Evolutionary conservation across 2,329 filamentous ascomycete species (phyloP).

Genomic region (Fusarium sp.): DNA sequence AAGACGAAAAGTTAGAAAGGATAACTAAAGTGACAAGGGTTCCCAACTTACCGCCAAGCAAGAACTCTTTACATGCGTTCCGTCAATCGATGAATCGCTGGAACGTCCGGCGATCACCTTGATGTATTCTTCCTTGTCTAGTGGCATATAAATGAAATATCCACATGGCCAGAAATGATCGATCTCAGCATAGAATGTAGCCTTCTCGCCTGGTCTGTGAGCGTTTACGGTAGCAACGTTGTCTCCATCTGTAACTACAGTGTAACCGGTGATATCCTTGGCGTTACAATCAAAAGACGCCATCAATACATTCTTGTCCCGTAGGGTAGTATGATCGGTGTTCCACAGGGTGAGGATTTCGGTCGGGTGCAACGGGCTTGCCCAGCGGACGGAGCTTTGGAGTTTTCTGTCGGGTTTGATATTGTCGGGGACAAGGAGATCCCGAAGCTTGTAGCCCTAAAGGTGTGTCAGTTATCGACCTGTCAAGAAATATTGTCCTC

Average conservation of each 20-base stretch:
- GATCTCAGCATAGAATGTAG: background rate
- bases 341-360: background rate
- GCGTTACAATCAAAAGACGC: background rate
- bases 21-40: background rate
- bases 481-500: no score
- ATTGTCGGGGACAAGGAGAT: background rate
- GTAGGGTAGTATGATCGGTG: background rate
- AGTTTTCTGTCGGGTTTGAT: background rate
- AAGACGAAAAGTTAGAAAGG: background rate
- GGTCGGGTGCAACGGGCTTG: background rate
- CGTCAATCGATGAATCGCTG: background rate
- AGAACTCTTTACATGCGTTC: background rate
- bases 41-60: background rate
- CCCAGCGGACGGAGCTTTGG: background rate
- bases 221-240: background rate
- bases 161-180: background rate
- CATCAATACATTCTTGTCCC: background rate
- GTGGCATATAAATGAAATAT: background rate
- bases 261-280: background rate
- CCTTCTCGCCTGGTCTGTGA: background rate
- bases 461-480: background rate
- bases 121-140: background rate
- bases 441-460: background rate
- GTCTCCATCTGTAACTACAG: background rate
- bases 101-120: background rate